Conservation (phyloP, 108 stramenopile genomes). For the Fistulifera solaris region DNA sequence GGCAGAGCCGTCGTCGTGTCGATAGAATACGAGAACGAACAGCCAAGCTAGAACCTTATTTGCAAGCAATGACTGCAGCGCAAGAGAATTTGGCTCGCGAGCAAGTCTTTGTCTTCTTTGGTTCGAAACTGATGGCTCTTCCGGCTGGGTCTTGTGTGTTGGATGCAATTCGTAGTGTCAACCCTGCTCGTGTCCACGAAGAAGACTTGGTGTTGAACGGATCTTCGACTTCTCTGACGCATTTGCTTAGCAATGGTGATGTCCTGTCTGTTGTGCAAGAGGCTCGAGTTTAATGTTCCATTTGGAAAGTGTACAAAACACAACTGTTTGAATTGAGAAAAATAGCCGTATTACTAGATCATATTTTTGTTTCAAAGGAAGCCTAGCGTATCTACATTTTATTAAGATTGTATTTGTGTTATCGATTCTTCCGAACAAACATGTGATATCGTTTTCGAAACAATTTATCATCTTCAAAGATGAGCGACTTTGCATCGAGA, state of each 20-base stretch:
- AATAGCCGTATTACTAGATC: no score
- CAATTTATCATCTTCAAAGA: conserved; percentile 8
- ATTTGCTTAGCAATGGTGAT: conserved; percentile 52
- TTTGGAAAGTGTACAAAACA: no score
- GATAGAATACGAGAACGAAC: conserved; percentile 61
- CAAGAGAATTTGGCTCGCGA: conserved; percentile 62
- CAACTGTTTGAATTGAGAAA: no score
- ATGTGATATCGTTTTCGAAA: conserved; percentile 15
- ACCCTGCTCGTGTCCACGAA: conserved; percentile 5
- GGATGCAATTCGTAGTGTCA: conserved; percentile 44
- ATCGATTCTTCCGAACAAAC: conserved; percentile 11
- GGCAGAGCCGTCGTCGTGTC: conserved; percentile 29
- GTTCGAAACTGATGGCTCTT: conserved; percentile 47
- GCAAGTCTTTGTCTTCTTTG: conserved; percentile 65
- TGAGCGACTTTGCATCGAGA: conserved; percentile 5
- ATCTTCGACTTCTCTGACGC: conserved; percentile 24
- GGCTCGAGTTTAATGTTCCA: no score
- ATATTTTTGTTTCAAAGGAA: no score
- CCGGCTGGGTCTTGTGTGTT: conserved; percentile 68
- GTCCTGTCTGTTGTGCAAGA: conserved; percentile 32
- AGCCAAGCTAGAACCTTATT: conserved; percentile 57
- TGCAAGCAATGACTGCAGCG: conserved; percentile 58
- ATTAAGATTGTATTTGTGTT: no score
- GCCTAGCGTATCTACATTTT: no score
- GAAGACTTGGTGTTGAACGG: conserved; percentile 43